Evolutionary conservation across 306 rosid species (phyloP), one percentile per base, ranked within the genome.

Genomic region (Fragaria nilgerrensis): DNA sequence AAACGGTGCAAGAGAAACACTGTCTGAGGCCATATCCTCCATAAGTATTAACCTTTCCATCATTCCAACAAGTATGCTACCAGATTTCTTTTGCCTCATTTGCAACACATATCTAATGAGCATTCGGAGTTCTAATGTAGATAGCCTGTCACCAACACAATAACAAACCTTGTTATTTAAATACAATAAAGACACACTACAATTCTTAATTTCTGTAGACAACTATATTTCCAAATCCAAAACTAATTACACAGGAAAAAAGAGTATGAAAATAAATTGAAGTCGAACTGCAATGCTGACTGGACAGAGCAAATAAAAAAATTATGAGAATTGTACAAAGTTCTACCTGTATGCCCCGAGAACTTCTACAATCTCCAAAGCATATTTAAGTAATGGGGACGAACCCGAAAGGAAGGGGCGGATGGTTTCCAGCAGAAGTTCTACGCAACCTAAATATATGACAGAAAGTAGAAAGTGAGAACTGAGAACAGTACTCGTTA

Each of bases 321-420:
- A 77, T 74, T 83, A 53, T 39, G 32, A 81, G 44, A 64, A 45
- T 63, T 73, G 55, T 5, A 44, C 7, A 37, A 75, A 80, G 62
- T 55, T 78, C 67, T 85, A 96, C 99, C 99, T 89, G 87, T 92
- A 96, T 85, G 96, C 90, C 77, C 98, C 99, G 76, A 96, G 99
- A 72, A 90, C 90, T 87, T 96, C 93, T 74, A 93, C 97, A 86
- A 90, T 87, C 89, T 88, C 89, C 85, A 96, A 82, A 68, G 97
- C 88, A 87, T 88, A 76, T 61, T 96, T 86, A 56, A 93, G 97
- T 75, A 96, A 81, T 70, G 96, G 89, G 82, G 99, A 96, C 15
- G 98, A 89, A 37, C 94, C 92, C 82, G 86, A 43, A 81, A 93
- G 93, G 85, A 96, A 93, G 73, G 99, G 99, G 63, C 86, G 91